These are phyloP conservation scores for Boletus subcaerulescens DNA, from an alignment of 768 basidiomycete species.

Conservation along the genomic window DNA sequence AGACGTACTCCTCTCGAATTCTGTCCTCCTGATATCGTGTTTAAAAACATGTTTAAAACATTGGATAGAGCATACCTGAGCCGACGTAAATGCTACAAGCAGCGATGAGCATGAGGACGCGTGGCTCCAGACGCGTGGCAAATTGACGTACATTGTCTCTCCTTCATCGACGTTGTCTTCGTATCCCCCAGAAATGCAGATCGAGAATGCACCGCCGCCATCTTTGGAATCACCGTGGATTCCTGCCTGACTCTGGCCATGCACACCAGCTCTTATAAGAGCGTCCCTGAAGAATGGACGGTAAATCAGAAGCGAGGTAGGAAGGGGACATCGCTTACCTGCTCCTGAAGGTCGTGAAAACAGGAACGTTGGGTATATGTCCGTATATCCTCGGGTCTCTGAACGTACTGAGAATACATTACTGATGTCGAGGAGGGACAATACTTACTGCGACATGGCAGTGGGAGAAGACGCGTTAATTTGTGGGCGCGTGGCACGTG, in stretches of 20 bases:
- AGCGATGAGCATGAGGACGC: constrained; percentile 6
- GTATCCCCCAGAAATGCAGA: constrained; percentile 42
- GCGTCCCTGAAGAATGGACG: constrained; percentile 13
- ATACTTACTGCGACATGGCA: constrained; percentile 20
- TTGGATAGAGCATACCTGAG: constrained; percentile 15
- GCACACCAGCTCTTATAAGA: constrained; percentile 31
- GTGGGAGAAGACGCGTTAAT: constrained; percentile 7
- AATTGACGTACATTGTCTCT: constrained; percentile 33
- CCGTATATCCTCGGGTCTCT: constrained; percentile 25
- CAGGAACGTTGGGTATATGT: constrained; percentile 26
- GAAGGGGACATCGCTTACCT: constrained; percentile 3
- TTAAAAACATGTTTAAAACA: no score
- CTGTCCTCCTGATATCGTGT: constrained; percentile 23
- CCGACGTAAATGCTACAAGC: constrained; percentile 34
- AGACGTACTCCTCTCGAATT: constrained; percentile 12
- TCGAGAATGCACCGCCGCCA: constrained; percentile 36
- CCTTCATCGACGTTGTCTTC: constrained; percentile 41
- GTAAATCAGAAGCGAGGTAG: background rate
- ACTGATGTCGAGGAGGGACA: background rate
- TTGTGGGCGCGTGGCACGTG: background rate
- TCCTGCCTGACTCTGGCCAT: constrained; percentile 34
- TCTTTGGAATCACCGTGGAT: constrained; percentile 34
- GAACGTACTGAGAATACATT: background rate
- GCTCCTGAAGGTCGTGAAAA: constrained; percentile 21
- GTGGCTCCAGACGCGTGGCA: background rate